Evolutionary conservation across 2,329 filamentous ascomycete genomes (phyloP).

Genomic region (Pestalotiopsis sp.): DNA sequence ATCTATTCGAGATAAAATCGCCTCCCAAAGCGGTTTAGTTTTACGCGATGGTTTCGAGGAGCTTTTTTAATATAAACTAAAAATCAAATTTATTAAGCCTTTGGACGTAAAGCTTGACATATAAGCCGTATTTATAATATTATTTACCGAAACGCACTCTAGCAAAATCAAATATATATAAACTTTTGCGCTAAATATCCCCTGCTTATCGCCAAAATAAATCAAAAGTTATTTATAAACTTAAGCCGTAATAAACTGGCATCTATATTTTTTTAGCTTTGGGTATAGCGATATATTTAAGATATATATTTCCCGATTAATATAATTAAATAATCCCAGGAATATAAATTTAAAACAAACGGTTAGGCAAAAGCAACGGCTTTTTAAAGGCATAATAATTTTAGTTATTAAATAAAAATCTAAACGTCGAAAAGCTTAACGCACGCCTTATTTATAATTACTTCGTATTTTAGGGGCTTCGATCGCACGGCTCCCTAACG

Average conservation of each 20-base stretch:
- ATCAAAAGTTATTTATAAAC: slow-evolving; percentile 70
- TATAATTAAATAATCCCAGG: too few species aligned
- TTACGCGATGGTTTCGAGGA: slow-evolving; percentile 78
- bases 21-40: slow-evolving; percentile 63
- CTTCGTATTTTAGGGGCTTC: background rate
- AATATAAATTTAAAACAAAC: too few species aligned
- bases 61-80: slow-evolving; percentile 66
- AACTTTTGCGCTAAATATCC: slow-evolving; percentile 84
- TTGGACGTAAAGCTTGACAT: too few species aligned
- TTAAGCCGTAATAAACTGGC: slow-evolving; percentile 69
- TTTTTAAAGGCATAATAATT: background rate
- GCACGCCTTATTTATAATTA: background rate
- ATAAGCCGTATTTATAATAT: slow-evolving; percentile 72
- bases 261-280: slow-evolving; percentile 80
- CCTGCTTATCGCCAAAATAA: slow-evolving; percentile 84
- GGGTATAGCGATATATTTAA: slow-evolving; percentile 78
- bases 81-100: slow-evolving; percentile 57
- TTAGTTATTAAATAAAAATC: background rate
- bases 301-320: too few species aligned
- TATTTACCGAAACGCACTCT: slow-evolving; percentile 85
- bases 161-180: slow-evolving; percentile 92
- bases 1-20: too few species aligned
- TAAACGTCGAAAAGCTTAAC: background rate
- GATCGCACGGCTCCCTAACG: background rate
- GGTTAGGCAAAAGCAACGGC: too few species aligned